A percentile compares a stretch with the other conserved stretches of the same genome.
These are phyloP conservation scores for Cicer judaicum DNA, from an alignment of 306 rosid genomes.

Conservation along the genomic window DNA sequence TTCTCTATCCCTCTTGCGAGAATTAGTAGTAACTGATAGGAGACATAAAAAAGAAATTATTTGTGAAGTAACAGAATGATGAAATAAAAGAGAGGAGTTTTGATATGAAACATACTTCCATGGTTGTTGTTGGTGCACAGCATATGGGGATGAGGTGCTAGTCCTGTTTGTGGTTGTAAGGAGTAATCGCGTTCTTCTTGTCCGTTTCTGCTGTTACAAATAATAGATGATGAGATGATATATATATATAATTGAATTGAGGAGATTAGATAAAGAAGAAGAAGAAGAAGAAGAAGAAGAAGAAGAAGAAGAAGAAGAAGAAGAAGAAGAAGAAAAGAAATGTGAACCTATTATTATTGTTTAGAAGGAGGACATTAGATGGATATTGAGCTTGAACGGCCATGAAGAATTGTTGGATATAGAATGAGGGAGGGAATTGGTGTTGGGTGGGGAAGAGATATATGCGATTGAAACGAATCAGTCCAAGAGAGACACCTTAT, in stretches of 20 bases:
- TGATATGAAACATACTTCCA: conserved; percentile 33
- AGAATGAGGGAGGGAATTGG: conserved; percentile 7
- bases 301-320: too few relatives aligned
- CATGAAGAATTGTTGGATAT: conserved; percentile 48
- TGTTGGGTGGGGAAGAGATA: conserved; percentile 44
- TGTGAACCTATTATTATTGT: conserved; percentile 37
- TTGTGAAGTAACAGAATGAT: too few relatives aligned
- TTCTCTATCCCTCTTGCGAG: conserved; percentile 78
- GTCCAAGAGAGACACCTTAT: conserved; percentile 78
- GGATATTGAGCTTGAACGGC: conserved; percentile 99
- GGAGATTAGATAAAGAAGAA: not conserved
- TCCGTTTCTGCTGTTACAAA: conserved; percentile 53
- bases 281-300: too few relatives aligned
- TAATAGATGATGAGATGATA: not conserved
- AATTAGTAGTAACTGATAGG: not conserved
- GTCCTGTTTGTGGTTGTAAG: conserved; percentile 56
- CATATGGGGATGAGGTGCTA: conserved; percentile 47
- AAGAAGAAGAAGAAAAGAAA: too few relatives aligned
- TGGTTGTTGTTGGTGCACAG: conserved; percentile 66
- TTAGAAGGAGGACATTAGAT: conserved; percentile 71
- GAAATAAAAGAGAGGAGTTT: not conserved
- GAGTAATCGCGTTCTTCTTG: conserved; percentile 76
- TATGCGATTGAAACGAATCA: conserved; percentile 77
- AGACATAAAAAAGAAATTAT: too few relatives aligned
- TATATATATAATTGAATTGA: conserved; percentile 25